Base-by-base conservation (phyloP, 208 protist species). In the Angomonas deanei region DNA sequence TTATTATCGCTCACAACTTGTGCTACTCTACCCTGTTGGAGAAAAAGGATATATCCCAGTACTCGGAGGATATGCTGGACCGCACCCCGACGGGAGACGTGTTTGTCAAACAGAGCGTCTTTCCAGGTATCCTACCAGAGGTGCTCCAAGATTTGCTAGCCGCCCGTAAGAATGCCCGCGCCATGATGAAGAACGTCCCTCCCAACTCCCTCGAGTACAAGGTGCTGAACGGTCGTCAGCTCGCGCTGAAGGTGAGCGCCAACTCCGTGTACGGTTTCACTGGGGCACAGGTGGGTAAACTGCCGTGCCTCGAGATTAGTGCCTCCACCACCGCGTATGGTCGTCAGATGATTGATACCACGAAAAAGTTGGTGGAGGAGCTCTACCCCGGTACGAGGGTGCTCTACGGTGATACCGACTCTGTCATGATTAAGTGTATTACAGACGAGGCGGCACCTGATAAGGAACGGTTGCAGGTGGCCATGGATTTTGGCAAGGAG, bases 201-300 rank as follows among this genome's bases (percentile, higher is more conserved):
- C 79, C 80, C 70, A 66, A 90, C 49, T 91, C 82, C 3, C 78
- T 92, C 31, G 80, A 96, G 68, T 91, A 93, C 70, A 89, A 92
- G 65, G 88, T 94, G 28, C 89, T 99, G 46, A 97, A 99, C 65
- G 98, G 98, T 3, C 88, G 98, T 27, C 98, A 99, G 83, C 91
- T 99, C 6, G 99, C 98, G 0, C 78, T 99, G n/a, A 99, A 99
- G 81, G 86, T 99, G 32, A 97, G 88, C 62, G 99, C 99, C 10
- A 99, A 99, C 82, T 99, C 98, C n/a, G 98, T 99, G 3, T 99
- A 99, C 80, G 99, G 99, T 47, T 99, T 99, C 73, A 99, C 99
- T 15, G 99, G 98, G 39, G 95, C 94, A 23, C 94, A 99, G 49
- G 74, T 87, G 36, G 99, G 99, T 36, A 97, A 98, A 74, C 78